phyloP scores from a whole-genome alignment of 2,329 filamentous ascomycete species.

The Neophaeococcomyces mojaviensis region DNA sequence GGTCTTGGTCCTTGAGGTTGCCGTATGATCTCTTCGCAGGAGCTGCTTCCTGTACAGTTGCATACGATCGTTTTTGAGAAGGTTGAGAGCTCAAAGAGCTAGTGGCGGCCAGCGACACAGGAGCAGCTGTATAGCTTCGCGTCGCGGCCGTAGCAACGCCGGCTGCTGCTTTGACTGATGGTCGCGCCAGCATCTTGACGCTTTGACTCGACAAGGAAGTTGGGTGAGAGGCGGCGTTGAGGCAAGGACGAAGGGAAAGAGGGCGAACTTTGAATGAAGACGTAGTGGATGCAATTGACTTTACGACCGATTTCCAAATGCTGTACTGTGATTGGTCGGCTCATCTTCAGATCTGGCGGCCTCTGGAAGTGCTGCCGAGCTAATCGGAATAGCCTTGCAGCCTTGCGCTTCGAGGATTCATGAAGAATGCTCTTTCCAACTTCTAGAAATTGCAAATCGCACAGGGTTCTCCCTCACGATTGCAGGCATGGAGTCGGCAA shows the following conservation, averaged over 20 bases:
- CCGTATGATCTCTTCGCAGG: constrained; percentile 65
- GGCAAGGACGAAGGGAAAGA: neutral
- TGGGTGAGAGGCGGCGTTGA: no score
- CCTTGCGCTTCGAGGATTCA: no score
- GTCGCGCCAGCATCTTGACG: constrained; percentile 23
- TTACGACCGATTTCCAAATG: no score
- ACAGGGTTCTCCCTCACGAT: no score
- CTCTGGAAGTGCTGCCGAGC: no score
- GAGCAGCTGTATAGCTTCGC: constrained; percentile 34
- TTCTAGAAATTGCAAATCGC: no score
- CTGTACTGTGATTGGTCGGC: no score
- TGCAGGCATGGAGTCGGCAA: no score
- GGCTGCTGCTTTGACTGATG: constrained; percentile 26
- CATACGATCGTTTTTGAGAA: constrained; percentile 61
- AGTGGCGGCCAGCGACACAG: constrained; percentile 17
- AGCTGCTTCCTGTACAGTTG: constrained; percentile 69
- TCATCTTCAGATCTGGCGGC: no score
- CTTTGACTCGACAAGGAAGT: neutral
- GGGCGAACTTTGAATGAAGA: neutral
- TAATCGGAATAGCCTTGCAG: no score
- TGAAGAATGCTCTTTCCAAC: no score
- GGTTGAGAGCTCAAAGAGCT: constrained; percentile 18
- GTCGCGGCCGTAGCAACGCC: constrained; percentile 34
- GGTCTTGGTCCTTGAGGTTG: constrained; percentile 88
- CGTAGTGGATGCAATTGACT: no score